phyloP scores from a whole-genome alignment of 2,329 filamentous ascomycete species.

The Balansia obtecta region DNA sequence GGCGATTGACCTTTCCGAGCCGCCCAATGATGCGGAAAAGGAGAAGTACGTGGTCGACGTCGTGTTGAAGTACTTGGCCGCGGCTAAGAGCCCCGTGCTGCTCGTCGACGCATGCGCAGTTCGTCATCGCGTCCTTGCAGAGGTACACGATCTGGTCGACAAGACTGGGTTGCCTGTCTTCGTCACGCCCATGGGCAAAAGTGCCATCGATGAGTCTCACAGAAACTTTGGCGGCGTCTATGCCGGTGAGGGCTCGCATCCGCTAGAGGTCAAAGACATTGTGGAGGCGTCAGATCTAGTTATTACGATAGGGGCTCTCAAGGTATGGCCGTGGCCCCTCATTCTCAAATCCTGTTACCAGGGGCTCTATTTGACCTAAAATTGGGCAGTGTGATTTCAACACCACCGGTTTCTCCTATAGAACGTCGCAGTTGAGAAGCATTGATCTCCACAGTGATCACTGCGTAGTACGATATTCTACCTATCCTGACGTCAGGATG shows the following conservation, averaged over 20 bases:
- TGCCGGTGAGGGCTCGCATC: constrained; percentile 62
- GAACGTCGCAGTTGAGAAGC: constrained; percentile 61
- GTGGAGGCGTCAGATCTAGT: constrained; percentile 62
- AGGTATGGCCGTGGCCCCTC: constrained; percentile 16
- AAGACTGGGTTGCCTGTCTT: constrained; percentile 70
- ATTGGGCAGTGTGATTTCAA: constrained; percentile 62
- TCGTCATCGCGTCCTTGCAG: constrained; percentile 58
- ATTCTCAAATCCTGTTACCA: not conserved
- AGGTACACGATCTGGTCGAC: constrained; percentile 60
- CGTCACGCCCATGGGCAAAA: constrained; percentile 84
- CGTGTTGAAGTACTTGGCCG: constrained; percentile 59
- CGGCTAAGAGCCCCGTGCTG: constrained; percentile 63
- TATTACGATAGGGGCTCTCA: constrained; percentile 54
- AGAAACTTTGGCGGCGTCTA: constrained; percentile 76
- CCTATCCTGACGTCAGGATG: constrained; percentile 69
- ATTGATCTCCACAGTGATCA: constrained; percentile 72
- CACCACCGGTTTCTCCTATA: constrained; percentile 71
- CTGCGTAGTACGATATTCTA: constrained; percentile 62
- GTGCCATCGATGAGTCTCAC: constrained; percentile 65
- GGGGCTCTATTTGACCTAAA: not conserved
- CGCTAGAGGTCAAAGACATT: constrained; percentile 45
- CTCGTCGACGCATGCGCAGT: constrained; percentile 76
- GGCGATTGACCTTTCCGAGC: constrained; percentile 53
- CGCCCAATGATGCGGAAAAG: constrained; percentile 53
- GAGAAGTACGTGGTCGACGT: constrained; percentile 78